Conservation (phyloP, 768 basidiomycete genomes). For the Boletus eberwhitei region DNA sequence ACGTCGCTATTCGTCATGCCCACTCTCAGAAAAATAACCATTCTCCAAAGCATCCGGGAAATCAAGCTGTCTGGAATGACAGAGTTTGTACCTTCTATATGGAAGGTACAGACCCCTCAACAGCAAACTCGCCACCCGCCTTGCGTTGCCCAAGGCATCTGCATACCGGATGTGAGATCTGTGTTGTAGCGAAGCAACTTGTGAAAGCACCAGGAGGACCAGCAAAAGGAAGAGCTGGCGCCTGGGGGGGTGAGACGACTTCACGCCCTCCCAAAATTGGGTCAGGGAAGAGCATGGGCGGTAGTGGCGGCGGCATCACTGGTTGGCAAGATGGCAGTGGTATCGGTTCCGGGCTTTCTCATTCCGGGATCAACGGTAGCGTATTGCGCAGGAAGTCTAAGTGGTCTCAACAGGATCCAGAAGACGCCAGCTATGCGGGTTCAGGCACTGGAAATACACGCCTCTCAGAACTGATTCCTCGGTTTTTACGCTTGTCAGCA, state of each 20-base stretch:
- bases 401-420: constrained; percentile 23
- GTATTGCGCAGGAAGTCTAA: constrained; percentile 50
- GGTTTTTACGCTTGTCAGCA: constrained; percentile 76
- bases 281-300: constrained; percentile 25
- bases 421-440: constrained; percentile 22
- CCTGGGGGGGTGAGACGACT: constrained; percentile 27
- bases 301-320: constrained; percentile 48
- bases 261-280: constrained; percentile 22
- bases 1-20: not conserved
- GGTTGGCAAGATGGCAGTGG: constrained; percentile 78
- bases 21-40: not conserved
- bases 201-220: constrained; percentile 27
- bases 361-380: constrained; percentile 54
- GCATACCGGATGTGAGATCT: constrained; percentile 71
- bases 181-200: constrained; percentile 55
- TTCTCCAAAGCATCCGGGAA: constrained; percentile 10
- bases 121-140: constrained; percentile 58
- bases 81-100: constrained; percentile 53
- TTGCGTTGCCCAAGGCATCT: constrained; percentile 73
- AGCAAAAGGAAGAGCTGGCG: constrained; percentile 18
- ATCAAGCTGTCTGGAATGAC: constrained; percentile 29
- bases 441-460: constrained; percentile 59
- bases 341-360: constrained; percentile 65
- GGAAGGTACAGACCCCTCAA: constrained; percentile 58
- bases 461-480: constrained; percentile 59